A percentile compares a stretch with the other conserved stretches of the same genome.
phyloP scores from a whole-genome alignment of 2,329 filamentous ascomycete species.

The Penicillium crustosum region DNA sequence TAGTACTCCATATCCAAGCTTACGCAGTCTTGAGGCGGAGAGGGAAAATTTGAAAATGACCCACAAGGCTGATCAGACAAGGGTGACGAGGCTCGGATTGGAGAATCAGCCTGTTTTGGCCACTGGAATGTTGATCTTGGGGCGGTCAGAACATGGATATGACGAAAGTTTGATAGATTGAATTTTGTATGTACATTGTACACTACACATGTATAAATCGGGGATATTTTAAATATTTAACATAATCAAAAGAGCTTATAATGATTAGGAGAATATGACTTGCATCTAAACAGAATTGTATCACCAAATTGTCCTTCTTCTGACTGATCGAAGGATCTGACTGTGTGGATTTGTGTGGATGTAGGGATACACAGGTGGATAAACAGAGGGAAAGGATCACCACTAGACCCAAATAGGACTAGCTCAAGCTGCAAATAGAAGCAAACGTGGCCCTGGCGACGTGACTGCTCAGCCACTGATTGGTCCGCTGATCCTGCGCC shows the following conservation, averaged over 20 bases:
- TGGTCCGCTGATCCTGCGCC: slow-evolving; percentile 24
- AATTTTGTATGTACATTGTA: background rate
- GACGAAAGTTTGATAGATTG: background rate
- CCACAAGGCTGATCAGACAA: slow-evolving; percentile 11
- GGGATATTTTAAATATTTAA: background rate
- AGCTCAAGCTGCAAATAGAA: slow-evolving; percentile 25
- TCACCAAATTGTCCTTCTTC: background rate
- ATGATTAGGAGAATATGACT: background rate
- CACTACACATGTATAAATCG: background rate
- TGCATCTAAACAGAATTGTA: background rate
- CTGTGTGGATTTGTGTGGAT: background rate
- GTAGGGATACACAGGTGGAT: background rate
- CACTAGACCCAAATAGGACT: slow-evolving; percentile 7
- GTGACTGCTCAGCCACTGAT: slow-evolving; percentile 21
- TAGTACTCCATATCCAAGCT: background rate
- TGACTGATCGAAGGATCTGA: background rate
- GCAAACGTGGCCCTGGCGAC: slow-evolving; percentile 24
- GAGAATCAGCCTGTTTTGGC: background rate
- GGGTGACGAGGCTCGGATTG: slow-evolving; percentile 8
- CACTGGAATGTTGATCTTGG: slow-evolving; percentile 8
- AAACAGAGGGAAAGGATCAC: background rate
- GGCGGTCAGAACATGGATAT: slow-evolving; percentile 2
- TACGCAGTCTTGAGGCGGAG: slow-evolving; percentile 3
- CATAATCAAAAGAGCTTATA: background rate
- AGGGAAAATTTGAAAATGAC: slow-evolving; percentile 1